Base-by-base conservation (phyloP, 495 filamentous ascomycete genomes). In the Cladorrhinum samala region DNA sequence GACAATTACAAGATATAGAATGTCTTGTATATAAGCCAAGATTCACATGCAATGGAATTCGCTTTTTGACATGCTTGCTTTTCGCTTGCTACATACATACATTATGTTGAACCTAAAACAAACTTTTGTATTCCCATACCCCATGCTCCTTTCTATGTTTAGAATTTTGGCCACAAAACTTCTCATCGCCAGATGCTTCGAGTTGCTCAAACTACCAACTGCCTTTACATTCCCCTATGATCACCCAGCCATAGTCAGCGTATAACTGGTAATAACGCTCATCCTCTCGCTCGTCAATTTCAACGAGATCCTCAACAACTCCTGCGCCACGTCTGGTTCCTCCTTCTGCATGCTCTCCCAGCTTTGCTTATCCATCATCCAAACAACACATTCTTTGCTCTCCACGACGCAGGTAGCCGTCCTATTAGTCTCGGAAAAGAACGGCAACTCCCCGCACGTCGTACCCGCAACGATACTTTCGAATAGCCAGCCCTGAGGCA, bases 391-490 rank as follows among this genome's bases (percentile, higher is more conserved):
- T 56, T 23, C 42, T 11, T 91, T 82, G 44, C 84, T 82, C 62
- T 96, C 91, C 0, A 87, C 85, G 50, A 82, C 75, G 20, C 95
- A 90, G 1, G 88, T 95, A 16, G 89, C 89, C 5, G 90, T 96
- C 36, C 93, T 79, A 23, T 81, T 78, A 0, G 91, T 96, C 61
- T 89, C 87, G 14, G 84, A 87, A 69, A 98, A 98, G 73, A 98
- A 98, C 0, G 93, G 93, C 49, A 97, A 69, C 69, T 98, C 93
- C 21, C 93, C 93, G 62, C 92, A 96, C 9, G 93, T 96, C 20
- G 92, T 91, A 19, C 93, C 93, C 7, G 90, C 89, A 2, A 96
- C 87, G 39, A 98, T 95, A 55, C 89, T 85, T 64, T 98, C 93
- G 44, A 83, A 91, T 60, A 89, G 87, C 57, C 80, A 78, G 4